Conservation (phyloP, 2,329 filamentous ascomycete species). For the Clarireedia hainanense region DNA sequence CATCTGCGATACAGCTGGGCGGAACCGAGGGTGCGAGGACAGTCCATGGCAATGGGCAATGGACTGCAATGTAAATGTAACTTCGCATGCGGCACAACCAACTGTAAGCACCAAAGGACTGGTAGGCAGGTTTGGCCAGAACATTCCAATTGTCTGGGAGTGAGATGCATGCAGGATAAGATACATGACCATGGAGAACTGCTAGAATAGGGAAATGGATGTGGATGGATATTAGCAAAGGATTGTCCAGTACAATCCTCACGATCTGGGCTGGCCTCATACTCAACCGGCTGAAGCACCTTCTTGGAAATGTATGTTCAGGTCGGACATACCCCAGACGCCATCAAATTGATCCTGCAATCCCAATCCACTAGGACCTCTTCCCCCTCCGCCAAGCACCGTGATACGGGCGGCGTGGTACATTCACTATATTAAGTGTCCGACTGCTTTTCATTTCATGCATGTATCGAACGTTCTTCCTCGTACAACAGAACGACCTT, state of each 20-base stretch:
- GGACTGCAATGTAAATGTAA: too few relatives aligned
- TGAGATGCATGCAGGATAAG: not conserved
- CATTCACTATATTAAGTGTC: not conserved
- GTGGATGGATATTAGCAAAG: not conserved
- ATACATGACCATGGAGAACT: not conserved
- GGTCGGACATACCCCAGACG: not conserved
- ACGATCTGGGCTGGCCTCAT: not conserved
- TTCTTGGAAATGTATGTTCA: not conserved
- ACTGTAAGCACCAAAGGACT: not conserved
- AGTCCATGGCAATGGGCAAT: too few relatives aligned
- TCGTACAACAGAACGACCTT: not conserved
- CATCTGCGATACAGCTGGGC: not conserved
- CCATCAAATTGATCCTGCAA: not conserved
- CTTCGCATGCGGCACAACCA: too few relatives aligned
- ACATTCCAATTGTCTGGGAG: slow-evolving; percentile 2
- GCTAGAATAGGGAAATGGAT: not conserved
- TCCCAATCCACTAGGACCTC: not conserved
- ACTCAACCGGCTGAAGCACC: not conserved
- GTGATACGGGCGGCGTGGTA: not conserved
- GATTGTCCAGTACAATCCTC: not conserved
- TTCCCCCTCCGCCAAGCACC: not conserved
- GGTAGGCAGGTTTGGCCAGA: not conserved
- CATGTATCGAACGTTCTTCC: slow-evolving; percentile 1
- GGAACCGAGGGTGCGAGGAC: not conserved
- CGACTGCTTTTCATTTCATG: not conserved